Conservation (phyloP, 306 rosid genomes). For the Echinosophora koreensis region DNA sequence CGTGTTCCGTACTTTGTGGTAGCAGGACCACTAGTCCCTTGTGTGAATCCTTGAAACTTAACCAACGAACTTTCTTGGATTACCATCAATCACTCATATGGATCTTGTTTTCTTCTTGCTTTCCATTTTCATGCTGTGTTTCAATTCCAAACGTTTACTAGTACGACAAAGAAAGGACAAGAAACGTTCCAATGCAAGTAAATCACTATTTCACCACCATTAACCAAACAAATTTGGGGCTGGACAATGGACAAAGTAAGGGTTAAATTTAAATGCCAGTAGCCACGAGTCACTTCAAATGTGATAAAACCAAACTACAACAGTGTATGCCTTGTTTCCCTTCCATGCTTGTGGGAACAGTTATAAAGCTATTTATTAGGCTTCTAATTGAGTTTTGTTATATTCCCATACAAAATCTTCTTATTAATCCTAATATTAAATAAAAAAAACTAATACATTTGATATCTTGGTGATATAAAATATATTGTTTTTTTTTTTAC, state of each 20-base stretch:
- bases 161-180: neutral
- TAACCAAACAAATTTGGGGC: neutral
- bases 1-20: neutral
- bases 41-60: constrained; percentile 3
- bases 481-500: too few species aligned
- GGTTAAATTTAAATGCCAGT: neutral
- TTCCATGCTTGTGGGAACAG: constrained; percentile 30
- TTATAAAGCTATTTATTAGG: neutral
- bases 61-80: constrained; percentile 22
- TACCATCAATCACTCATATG: neutral
- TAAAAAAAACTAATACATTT: too few species aligned
- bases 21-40: constrained; percentile 35
- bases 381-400: too few species aligned
- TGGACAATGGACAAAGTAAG: neutral
- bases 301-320: neutral
- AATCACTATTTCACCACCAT: too few species aligned
- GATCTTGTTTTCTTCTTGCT: neutral
- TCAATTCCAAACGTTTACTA: neutral
- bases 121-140: constrained; percentile 14
- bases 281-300: neutral
- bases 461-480: too few species aligned
- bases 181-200: neutral
- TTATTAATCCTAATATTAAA: too few species aligned
- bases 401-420: too few species aligned
- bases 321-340: neutral